Base-by-base conservation (phyloP, 1,284 basidiomycete species). In the Ustilago vetiveriae region DNA sequence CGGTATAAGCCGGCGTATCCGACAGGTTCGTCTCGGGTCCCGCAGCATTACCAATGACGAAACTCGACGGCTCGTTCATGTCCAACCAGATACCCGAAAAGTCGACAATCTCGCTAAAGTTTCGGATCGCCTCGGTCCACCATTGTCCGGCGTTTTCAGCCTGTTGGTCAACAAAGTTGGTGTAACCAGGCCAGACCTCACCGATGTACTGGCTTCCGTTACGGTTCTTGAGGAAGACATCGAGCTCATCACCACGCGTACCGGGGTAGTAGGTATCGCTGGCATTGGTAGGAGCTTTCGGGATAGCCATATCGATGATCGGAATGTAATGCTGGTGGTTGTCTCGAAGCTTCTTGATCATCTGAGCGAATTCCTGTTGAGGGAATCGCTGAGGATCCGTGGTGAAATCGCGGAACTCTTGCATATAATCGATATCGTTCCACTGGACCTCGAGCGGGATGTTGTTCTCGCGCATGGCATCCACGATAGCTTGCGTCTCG, bases 401-500 rank as follows among this genome's bases (percentile, higher is more conserved):
- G 8, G 89, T 90, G 69, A 90, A 90, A 80, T 89, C 88, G 8
- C 89, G 85, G 44, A 86, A 84, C 24, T 86, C 85, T 66, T 89
- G 87, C 29, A 75, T 30, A 50, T 90, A 72, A 81, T 91, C 90
- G 60, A 90, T 90, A 70, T 90, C 90, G 73, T 88, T 90, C 90
- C 89, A 90, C 87, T 89, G 89, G 0, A 88, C 88, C 79, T 90
- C 89, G 4, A 90, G 85, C 4, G 89, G 89, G 48, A 90, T 90
- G 23, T 74, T 49, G 29, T 46, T 38, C 13, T 49, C 27, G 6
- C 60, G 42, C 74, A 75, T 75, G 7, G 37, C 21, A 11, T 74
- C 60, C 43, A 73, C 39, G 43, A 69, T 43, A 6, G 47, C 52
- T 13, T 63, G 67, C 3, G 67, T 66, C 3, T 74, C 63, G 4